phyloP scores from a whole-genome alignment of 768 basidiomycete species.

The Xerocomus potaroensis region DNA sequence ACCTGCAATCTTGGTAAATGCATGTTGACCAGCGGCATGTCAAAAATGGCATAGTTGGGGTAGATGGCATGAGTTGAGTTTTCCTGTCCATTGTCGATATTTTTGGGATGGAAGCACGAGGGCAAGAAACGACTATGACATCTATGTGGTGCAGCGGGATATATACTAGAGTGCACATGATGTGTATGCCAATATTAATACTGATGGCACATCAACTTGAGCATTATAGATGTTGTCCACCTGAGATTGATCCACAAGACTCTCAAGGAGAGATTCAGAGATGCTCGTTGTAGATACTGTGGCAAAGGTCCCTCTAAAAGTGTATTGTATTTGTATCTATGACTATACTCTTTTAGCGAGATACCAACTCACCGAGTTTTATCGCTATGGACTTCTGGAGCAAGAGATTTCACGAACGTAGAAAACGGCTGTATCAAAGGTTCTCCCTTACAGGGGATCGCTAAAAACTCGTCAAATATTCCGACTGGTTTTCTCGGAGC shows the following conservation, averaged over 20 bases:
- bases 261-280: slow-evolving; percentile 12
- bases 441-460: slow-evolving; percentile 7
- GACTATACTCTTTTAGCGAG: not conserved
- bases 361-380: slow-evolving; percentile 1
- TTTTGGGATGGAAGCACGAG: slow-evolving; percentile 33
- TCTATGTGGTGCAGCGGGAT: too few relatives aligned
- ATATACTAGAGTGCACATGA: too few relatives aligned
- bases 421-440: slow-evolving; percentile 10
- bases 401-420: slow-evolving; percentile 6
- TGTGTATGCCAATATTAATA: slow-evolving; percentile 3
- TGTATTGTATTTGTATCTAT: not conserved
- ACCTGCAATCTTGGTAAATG: slow-evolving; percentile 36
- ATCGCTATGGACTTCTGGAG: not conserved
- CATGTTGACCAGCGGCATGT: slow-evolving; percentile 43
- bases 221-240: slow-evolving; percentile 2
- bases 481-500: slow-evolving; percentile 27
- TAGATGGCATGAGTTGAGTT: slow-evolving; percentile 41
- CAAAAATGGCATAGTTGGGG: slow-evolving; percentile 53
- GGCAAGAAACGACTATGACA: slow-evolving; percentile 25
- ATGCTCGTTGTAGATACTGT: slow-evolving; percentile 6
- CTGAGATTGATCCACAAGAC: slow-evolving; percentile 11
- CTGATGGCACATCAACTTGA: not conserved
- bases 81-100: slow-evolving; percentile 24
- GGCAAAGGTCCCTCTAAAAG: slow-evolving; percentile 5
- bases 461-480: slow-evolving; percentile 25